Evolutionary conservation across 2,329 filamentous ascomycete genomes (phyloP).

Genomic region (Chrysosporium queenslandicum): DNA sequence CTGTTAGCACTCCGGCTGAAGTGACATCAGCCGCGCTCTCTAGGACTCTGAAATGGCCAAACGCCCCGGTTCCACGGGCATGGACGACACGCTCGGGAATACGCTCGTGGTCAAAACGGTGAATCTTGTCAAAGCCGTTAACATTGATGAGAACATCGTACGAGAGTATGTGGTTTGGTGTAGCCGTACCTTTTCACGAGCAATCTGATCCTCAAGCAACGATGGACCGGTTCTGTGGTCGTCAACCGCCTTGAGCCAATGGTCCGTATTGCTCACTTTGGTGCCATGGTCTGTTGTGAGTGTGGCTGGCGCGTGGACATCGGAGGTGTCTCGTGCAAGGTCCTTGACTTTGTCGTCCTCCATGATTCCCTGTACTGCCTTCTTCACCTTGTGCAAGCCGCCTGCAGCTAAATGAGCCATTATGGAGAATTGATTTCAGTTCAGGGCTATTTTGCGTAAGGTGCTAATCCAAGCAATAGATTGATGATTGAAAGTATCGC

Average conservation of each 20-base stretch:
- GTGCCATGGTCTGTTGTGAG: conserved; percentile 71
- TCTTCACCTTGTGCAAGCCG: conserved; percentile 26
- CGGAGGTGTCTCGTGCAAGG: conserved; percentile 48
- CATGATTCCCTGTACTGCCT: conserved; percentile 17
- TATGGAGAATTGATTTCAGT: background rate
- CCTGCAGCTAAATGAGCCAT: conserved; percentile 15
- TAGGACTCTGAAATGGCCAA: conserved; percentile 56
- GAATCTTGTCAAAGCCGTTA: conserved; percentile 32
- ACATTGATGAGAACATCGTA: background rate
- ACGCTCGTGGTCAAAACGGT: conserved; percentile 64
- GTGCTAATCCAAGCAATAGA: background rate
- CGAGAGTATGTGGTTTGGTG: background rate
- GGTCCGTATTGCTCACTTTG: conserved; percentile 61
- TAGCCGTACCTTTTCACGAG: conserved; percentile 56
- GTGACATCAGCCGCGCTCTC: conserved; percentile 56
- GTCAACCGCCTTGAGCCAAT: conserved; percentile 60
- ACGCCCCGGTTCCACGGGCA: conserved; percentile 54
- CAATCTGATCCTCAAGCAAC: conserved; percentile 62
- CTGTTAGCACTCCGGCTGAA: conserved; percentile 54
- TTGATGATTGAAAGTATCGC: no score
- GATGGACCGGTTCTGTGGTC: conserved; percentile 55
- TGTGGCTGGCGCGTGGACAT: conserved; percentile 48
- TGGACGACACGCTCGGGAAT: conserved; percentile 61
- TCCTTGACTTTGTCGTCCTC: conserved; percentile 50
- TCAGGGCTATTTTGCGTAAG: background rate